Evolutionary conservation across 225 moss, liverwort and hornwort species (phyloP).

Genomic region (Anthoceros angustus): DNA sequence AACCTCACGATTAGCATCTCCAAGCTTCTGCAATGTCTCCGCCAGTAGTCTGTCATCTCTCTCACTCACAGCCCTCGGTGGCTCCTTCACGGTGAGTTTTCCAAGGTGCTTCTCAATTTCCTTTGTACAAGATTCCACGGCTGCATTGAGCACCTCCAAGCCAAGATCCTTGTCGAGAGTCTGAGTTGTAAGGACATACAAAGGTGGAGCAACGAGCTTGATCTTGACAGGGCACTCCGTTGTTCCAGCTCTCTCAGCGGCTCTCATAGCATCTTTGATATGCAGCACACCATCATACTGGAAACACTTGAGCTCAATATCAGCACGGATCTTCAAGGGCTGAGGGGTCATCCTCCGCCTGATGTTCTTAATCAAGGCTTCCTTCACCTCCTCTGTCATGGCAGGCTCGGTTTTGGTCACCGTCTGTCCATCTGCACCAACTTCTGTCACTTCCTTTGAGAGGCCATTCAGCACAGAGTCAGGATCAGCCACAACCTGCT

Average conservation of each 20-base stretch:
- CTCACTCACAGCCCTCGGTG: constrained; percentile 95
- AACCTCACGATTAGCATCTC: constrained; percentile 62
- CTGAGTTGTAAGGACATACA: constrained; percentile 94
- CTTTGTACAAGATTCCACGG: constrained; percentile 66
- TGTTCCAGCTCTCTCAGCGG: constrained; percentile 72
- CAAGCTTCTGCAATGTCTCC: constrained; percentile 77
- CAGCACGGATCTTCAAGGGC: constrained; percentile 88
- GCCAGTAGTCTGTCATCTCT: constrained; percentile 87
- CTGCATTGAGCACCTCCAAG: constrained; percentile 59
- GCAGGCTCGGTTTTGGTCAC: constrained; percentile 60
- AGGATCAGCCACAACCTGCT: constrained; percentile 77
- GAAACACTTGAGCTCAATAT: constrained; percentile 88
- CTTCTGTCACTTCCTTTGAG: constrained; percentile 45
- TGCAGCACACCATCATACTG: constrained; percentile 87
- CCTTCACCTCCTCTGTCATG: constrained; percentile 85
- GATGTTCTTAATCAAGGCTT: constrained; percentile 80
- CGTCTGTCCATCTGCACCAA: constrained; percentile 3
- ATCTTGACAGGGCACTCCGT: constrained; percentile 93
- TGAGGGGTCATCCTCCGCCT: constrained; percentile 95
- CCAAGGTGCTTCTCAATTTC: constrained; percentile 95
- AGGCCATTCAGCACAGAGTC: constrained; percentile 65
- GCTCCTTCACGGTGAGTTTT: constrained; percentile 71
- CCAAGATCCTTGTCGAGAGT: constrained; percentile 82
- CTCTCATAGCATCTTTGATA: constrained; percentile 95
- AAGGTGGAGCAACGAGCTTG: constrained; percentile 90